Percentiles rank a stretch among this genome's conserved stretches.
phyloP scores from a whole-genome alignment of 805 yeast species.

The Saccharomyces eubayanus region DNA sequence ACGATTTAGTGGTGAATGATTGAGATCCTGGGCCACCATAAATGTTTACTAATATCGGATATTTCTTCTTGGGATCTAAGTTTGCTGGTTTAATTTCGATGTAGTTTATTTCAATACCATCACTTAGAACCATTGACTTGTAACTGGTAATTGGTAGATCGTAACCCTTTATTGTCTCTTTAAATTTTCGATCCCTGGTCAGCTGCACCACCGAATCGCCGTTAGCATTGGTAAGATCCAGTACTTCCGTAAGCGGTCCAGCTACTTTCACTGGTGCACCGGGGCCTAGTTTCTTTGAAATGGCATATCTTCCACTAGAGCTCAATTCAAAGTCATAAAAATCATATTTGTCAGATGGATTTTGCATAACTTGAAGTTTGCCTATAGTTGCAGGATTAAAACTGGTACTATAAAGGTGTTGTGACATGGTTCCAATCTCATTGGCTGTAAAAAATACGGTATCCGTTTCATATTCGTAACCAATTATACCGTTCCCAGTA shows the following conservation, averaged over 20 bases:
- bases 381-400: slow-evolving; percentile 21
- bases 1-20: slow-evolving; percentile 40
- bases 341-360: slow-evolving; percentile 14
- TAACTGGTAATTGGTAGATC: slow-evolving; percentile 40
- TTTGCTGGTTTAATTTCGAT: slow-evolving; percentile 56
- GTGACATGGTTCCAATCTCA: slow-evolving; percentile 36
- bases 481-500: slow-evolving; percentile 38
- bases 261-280: slow-evolving; percentile 19
- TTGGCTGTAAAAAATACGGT: slow-evolving; percentile 52
- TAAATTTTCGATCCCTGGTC: slow-evolving; percentile 10
- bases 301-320: slow-evolving; percentile 42
- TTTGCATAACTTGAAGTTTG: slow-evolving; percentile 11
- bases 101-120: slow-evolving; percentile 39
- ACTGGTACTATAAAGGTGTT: slow-evolving; percentile 49
- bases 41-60: slow-evolving; percentile 59
- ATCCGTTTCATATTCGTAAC: slow-evolving; percentile 40
- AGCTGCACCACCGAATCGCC: slow-evolving; percentile 8
- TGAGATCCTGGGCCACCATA: slow-evolving; percentile 83
- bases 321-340: slow-evolving; percentile 46
- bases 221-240: slow-evolving; percentile 3
- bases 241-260: slow-evolving; percentile 15
- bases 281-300: slow-evolving; percentile 24
- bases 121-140: slow-evolving; percentile 35
- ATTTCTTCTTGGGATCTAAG: slow-evolving; percentile 39
- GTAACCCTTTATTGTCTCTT: slow-evolving; percentile 25